phyloP scores from a whole-genome alignment of 2,329 filamentous ascomycete genomes.

The Phyllachora maydis region DNA sequence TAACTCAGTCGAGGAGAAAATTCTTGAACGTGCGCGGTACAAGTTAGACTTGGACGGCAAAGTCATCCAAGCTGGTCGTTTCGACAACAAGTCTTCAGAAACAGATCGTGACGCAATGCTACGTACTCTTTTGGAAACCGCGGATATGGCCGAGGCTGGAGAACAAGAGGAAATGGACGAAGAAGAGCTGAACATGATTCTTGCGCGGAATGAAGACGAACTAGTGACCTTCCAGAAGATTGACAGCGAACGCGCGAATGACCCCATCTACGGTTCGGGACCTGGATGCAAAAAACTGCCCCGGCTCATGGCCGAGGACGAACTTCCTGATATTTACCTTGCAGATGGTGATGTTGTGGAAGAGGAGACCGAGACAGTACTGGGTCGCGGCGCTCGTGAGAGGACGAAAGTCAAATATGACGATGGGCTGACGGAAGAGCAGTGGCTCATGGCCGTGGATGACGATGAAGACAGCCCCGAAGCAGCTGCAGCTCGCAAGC shows the following conservation, averaged over 20 bases:
- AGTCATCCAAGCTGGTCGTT: slow-evolving; percentile 96
- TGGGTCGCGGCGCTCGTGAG: slow-evolving; percentile 84
- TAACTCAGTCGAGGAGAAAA: slow-evolving; percentile 97
- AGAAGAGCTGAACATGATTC: slow-evolving; percentile 85
- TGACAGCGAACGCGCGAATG: slow-evolving; percentile 51
- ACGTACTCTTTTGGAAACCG: slow-evolving; percentile 74
- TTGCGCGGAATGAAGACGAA: slow-evolving; percentile 75
- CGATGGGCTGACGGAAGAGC: slow-evolving; percentile 92
- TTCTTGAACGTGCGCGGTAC: slow-evolving; percentile 86
- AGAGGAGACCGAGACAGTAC: slow-evolving; percentile 52
- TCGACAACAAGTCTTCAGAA: slow-evolving; percentile 98
- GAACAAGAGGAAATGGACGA: slow-evolving; percentile 98
- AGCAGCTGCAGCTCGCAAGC: slow-evolving; percentile 76
- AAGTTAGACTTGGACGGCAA: slow-evolving; percentile 99
- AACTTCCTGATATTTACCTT: slow-evolving; percentile 87
- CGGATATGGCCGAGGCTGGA: slow-evolving; percentile 43
- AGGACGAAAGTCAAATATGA: slow-evolving; percentile 90
- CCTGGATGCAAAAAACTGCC: slow-evolving; percentile 42
- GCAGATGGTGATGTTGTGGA: slow-evolving; percentile 71
- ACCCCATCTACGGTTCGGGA: slow-evolving; percentile 48
- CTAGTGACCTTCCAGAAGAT: slow-evolving; percentile 60
- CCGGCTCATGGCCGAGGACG: slow-evolving; percentile 69
- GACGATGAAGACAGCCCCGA: slow-evolving; percentile 91
- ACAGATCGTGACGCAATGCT: slow-evolving; percentile 96
- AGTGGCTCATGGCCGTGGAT: slow-evolving; percentile 96